Conservation (phyloP, 139 green algal species). For the Chlorella vulgaris region DNA sequence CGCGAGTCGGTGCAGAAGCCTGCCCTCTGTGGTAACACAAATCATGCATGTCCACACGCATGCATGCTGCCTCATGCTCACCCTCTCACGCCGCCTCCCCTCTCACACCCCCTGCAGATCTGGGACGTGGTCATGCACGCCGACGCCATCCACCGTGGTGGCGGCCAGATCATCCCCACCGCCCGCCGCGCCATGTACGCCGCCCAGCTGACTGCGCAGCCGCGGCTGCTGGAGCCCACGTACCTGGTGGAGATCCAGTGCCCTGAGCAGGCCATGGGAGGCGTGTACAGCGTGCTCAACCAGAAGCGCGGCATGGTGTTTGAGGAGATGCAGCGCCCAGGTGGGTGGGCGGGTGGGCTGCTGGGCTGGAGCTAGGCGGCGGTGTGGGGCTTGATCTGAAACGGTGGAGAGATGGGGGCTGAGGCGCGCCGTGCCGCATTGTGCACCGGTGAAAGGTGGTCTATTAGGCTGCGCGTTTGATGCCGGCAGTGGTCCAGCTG, state of each 20-base stretch:
- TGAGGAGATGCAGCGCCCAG: conserved; percentile 96
- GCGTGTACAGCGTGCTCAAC: conserved; percentile 97
- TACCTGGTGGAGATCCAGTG: conserved; percentile 99
- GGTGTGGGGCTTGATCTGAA: too few species aligned
- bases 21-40: too few species aligned
- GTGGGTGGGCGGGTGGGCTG: conserved; percentile 4
- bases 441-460: too few species aligned
- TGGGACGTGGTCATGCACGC: conserved; percentile 97
- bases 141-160: conserved; percentile 98
- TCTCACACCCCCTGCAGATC: conserved; percentile 56
- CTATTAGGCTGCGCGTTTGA: too few species aligned
- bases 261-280: conserved; percentile 92
- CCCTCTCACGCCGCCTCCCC: too few species aligned
- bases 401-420: too few species aligned
- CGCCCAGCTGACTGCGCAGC: conserved; percentile 87
- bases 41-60: too few species aligned
- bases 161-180: conserved; percentile 99
- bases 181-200: conserved; percentile 94
- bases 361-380: background rate
- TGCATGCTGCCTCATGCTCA: too few species aligned
- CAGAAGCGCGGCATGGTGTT: conserved; percentile 99
- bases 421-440: too few species aligned
- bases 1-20: too few species aligned
- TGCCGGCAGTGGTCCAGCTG: too few species aligned
- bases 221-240: conserved; percentile 94